Evolutionary conservation across 2,329 filamentous ascomycete species (phyloP), one percentile per base, ranked within the genome.

Genomic region (Colletotrichum gloeosporioides): DNA sequence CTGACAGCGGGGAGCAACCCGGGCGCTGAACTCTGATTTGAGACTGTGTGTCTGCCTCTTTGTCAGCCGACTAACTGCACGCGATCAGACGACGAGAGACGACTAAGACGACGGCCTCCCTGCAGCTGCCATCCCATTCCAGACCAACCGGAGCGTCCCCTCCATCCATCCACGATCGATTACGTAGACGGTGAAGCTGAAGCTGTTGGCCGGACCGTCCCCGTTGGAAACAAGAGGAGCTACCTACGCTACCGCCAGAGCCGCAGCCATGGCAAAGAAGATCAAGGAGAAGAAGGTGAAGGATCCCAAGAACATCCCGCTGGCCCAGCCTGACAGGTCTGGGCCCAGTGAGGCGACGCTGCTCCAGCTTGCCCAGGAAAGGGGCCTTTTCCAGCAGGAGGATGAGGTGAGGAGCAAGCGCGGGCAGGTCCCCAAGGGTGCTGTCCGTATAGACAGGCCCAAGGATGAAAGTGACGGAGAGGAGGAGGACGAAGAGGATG

Each of bases 361-460:
- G n/a, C 88, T 96, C 75, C 88, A 96, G 73, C 82, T 96, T 34
- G 95, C 95, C 75, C 89, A 93, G 69, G 90, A 95, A 78, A 89
- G 90, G 78, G 82, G 91, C 82, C 85, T 94, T 79, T 87, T 92
- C 83, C 85, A 87, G 70, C 84, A 88, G 83, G 87, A 89, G n/a
- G 85, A 87, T 34, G 80, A 82, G 72, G 81, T 86, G 81, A 83
- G 82, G 78, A 82, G 81, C 78, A 87, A 80, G 75, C 80, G 79
- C 76, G 78, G 18, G 8, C 31, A 62, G 27, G 59, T 72, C 34
- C 71, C 79, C 66, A 78, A 79, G 25, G 70, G 73, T 9, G 69
- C 68, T 57, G 74, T 74, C 32, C 74, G 64, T 3, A 74, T 74
- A 49, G 70, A 69, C 34, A 64, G 36, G 57, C 74, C 74, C 55